Evolutionary conservation across 75 land plant species (phyloP).

Genomic region (Cunninghamia lanceolata): DNA sequence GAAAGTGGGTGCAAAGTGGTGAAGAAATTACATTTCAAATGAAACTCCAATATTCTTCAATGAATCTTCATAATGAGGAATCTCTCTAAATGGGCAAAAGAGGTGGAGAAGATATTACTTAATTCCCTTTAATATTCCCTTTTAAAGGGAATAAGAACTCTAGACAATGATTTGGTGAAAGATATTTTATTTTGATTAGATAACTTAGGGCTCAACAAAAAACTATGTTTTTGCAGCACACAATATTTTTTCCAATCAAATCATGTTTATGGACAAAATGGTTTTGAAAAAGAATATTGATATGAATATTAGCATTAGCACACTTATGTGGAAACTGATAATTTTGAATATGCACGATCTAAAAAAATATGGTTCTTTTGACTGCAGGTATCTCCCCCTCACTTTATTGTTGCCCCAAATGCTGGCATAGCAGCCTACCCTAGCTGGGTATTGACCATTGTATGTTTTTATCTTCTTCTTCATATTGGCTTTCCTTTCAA

Average conservation of each 20-base stretch:
- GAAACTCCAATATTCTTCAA: no score
- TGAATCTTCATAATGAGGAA: no score
- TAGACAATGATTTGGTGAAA: no score
- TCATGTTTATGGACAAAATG: not conserved
- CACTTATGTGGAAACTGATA: not conserved
- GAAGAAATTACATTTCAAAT: no score
- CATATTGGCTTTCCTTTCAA: not conserved
- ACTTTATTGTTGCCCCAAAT: conserved; percentile 81
- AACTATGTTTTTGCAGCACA: not conserved
- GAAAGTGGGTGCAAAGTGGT: no score
- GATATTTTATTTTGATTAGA: not conserved
- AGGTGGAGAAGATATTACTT: no score
- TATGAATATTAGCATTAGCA: not conserved
- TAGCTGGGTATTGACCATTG: conserved; percentile 79
- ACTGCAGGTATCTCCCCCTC: conserved; percentile 56
- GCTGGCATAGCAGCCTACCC: conserved; percentile 91
- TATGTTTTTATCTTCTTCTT: conserved; percentile 16
- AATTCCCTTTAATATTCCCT: no score
- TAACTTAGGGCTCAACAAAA: not conserved
- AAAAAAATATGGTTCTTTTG: not conserved
- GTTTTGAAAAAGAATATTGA: not conserved
- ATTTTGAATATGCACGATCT: not conserved
- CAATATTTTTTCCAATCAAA: not conserved
- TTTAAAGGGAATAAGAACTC: no score
- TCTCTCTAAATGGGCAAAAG: no score